phyloP scores from a whole-genome alignment of 2,329 filamentous ascomycete species.

The Fusarium coffeatum region DNA sequence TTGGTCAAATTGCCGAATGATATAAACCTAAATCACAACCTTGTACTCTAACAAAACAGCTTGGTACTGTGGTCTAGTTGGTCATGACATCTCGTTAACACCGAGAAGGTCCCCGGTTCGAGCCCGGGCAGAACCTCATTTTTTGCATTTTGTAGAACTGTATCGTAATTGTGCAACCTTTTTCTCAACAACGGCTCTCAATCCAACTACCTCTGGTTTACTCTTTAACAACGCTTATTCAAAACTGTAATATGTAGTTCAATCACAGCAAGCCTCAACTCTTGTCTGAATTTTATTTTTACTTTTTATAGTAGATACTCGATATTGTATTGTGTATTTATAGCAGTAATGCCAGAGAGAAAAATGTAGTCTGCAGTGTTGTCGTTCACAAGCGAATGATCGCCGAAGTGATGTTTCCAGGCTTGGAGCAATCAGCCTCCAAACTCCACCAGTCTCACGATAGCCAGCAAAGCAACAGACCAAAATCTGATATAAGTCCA shows the following conservation, averaged over 20 bases:
- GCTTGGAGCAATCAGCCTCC: not conserved
- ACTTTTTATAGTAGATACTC: not conserved
- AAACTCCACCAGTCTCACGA: not conserved
- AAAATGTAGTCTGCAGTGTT: not conserved
- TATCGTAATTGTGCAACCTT: not conserved
- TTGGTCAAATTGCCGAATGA: fast-evolving
- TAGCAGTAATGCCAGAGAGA: fast-evolving
- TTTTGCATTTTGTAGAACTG: not conserved
- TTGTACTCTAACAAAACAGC: not conserved
- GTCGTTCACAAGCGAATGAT: not conserved
- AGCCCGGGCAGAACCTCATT: not conserved
- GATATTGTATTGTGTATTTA: not conserved
- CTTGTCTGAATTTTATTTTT: not conserved
- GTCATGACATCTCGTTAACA: not conserved
- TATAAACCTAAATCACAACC: fast-evolving
- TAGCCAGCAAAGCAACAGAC: not conserved
- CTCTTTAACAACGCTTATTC: fast-evolving
- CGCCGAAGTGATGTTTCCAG: not conserved
- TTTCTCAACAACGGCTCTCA: not conserved
- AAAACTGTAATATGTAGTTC: not conserved
- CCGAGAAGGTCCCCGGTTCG: not conserved
- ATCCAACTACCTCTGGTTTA: too few species aligned
- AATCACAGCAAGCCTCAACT: not conserved
- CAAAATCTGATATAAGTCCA: slow-evolving; percentile 2
- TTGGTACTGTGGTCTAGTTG: not conserved